Base-by-base conservation (phyloP, 1,284 basidiomycete species). In the Malassezia dermatis region DNA sequence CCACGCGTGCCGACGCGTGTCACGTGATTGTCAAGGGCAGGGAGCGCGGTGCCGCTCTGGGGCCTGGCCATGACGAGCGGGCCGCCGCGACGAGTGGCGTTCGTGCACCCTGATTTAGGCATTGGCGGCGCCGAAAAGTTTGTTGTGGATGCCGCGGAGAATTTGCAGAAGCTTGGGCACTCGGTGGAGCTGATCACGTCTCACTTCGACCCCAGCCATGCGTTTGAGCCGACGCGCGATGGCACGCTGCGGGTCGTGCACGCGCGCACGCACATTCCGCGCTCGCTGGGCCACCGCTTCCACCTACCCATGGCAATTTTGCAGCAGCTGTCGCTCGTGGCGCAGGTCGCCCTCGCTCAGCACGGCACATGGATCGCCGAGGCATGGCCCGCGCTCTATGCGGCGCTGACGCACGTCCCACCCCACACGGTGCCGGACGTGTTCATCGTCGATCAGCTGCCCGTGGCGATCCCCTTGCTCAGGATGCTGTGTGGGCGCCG, bases 81-180 rank as follows among this genome's bases (percentile, higher is more conserved):
- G 6, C 32, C 32, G 32, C 32, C 32, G n/a, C 6, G 32, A 13
- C 32, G 80, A 13, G 80, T 96, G 59, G 89, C 86, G 3, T 91
- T 95, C 76, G 80, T 95, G 52, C 91, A 96, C 74, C 91, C 91
- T 23, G 91, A 96, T 78, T 79, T 95, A 4, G 91, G 91, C 48
- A 93, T 95, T 51, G 91, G 91, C 87, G 93, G 93, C 12, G 93
- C 93, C 0, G 93, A 98, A 76, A 81, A 90, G 41, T 81, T 96
- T 8, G 84, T 98, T 1, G 90, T 96, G n/a, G 93, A 98, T 75
- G 89, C 90, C 15, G 91, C 93, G 0, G 79, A 93, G 0, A 85
- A 88, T 1, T 78, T 98, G 13, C 86, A 95, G 74, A 78, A 81
- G 10, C 80, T 84, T 3, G 93, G 91, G 0, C 90, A 96, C 73